Evolutionary conservation across 2,329 filamentous ascomycete species (phyloP).

Genomic region (Cladophialophora psammophila): DNA sequence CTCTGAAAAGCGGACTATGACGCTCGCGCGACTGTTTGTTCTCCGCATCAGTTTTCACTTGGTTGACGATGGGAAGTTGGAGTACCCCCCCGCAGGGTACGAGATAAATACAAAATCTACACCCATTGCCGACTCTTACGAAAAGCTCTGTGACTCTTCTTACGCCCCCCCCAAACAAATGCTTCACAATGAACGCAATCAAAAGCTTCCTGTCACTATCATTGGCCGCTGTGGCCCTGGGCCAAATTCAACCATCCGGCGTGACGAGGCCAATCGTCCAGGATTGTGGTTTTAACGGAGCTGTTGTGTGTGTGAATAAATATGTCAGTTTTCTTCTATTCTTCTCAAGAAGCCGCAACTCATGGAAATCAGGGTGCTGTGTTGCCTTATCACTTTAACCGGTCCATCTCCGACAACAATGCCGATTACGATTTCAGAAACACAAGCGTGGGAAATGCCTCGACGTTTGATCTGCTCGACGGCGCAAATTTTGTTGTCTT

Average conservation of each 20-base stretch:
- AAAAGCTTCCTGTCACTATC: constrained; percentile 13
- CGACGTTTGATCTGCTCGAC: constrained; percentile 44
- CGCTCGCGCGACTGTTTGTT: background rate
- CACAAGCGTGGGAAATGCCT: constrained; percentile 46
- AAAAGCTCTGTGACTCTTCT: background rate
- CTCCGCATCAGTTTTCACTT: constrained; percentile 11
- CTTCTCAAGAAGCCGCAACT: background rate
- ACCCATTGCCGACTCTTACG: background rate
- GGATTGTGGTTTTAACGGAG: constrained; percentile 42
- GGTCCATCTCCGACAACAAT: constrained; percentile 42
- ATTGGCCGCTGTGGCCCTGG: constrained; percentile 29
- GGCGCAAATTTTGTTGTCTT: constrained; percentile 51
- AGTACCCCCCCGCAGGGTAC: constrained; percentile 19
- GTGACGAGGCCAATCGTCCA: constrained; percentile 44
- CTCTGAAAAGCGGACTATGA: constrained; percentile 15
- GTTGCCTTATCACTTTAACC: constrained; percentile 50
- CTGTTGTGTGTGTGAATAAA: constrained; percentile 49
- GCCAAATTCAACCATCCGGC: constrained; percentile 41
- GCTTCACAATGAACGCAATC: constrained; percentile 21
- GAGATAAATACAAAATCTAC: constrained; percentile 5
- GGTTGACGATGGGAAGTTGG: constrained; percentile 4
- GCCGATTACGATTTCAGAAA: constrained; percentile 43
- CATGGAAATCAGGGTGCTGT: constrained; percentile 35
- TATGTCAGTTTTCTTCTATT: constrained; percentile 43
- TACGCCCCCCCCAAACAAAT: background rate